These are phyloP conservation scores for Septoria linicola DNA, from an alignment of 2,329 filamentous ascomycete species.

Conservation along the genomic window DNA sequence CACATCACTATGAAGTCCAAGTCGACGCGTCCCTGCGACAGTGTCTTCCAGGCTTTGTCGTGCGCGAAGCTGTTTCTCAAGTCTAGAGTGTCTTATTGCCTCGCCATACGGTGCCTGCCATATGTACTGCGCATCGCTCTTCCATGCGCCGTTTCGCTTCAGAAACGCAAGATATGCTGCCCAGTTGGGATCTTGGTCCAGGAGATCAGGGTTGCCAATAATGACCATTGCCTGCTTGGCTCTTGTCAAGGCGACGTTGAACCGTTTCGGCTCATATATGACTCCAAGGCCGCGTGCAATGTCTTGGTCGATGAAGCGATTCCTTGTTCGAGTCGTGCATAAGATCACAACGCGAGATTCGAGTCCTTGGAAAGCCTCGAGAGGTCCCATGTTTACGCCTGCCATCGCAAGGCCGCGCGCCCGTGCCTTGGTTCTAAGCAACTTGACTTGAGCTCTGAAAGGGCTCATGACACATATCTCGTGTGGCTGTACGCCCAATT, in stretches of 20 bases:
- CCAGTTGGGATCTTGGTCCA: conserved; percentile 30
- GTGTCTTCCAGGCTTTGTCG: background rate
- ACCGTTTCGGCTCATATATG: conserved; percentile 29
- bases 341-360: conserved; percentile 31
- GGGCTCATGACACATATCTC: conserved; percentile 35
- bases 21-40: conserved; percentile 2
- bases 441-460: conserved; percentile 31
- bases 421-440: conserved; percentile 26
- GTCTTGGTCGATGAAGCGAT: conserved; percentile 32
- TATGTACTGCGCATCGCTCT: background rate
- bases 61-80: conserved; percentile 23
- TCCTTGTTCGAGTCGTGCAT: conserved; percentile 31
- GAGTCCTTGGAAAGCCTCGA: conserved; percentile 34
- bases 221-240: conserved; percentile 31
- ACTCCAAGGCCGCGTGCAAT: conserved; percentile 29
- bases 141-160: conserved; percentile 22
- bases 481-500: conserved; percentile 14
- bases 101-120: conserved; percentile 18
- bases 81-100: conserved; percentile 22
- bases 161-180: conserved; percentile 29
- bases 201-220: conserved; percentile 28
- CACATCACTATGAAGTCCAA: conserved; percentile 6
- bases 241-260: conserved; percentile 33
- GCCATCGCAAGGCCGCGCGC: conserved; percentile 1
- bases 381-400: conserved; percentile 29